phyloP scores from a whole-genome alignment of 805 yeast species.

The Brettanomyces bruxellensis region DNA sequence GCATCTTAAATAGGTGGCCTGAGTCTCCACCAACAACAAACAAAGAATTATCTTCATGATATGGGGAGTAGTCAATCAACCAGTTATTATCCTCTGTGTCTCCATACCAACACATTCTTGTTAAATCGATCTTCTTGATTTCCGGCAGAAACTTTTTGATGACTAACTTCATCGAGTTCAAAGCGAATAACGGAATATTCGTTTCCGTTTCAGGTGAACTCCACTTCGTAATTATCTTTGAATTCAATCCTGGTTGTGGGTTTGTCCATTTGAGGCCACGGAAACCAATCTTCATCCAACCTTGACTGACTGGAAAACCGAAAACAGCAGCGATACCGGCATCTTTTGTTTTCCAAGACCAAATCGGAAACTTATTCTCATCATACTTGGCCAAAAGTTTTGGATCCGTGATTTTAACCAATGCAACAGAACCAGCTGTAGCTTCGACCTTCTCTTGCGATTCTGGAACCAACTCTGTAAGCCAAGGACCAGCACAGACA shows the following conservation, averaged over 20 bases:
- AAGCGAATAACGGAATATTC: conserved; percentile 20
- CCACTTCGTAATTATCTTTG: conserved; percentile 20
- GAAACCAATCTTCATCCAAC: conserved; percentile 23
- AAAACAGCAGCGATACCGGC: conserved; percentile 24
- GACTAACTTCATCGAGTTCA: too few relatives aligned
- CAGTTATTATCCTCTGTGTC: conserved; percentile 24
- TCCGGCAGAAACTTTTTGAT: conserved; percentile 3
- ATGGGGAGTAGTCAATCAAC: too few relatives aligned
- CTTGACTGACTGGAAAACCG: conserved; percentile 23
- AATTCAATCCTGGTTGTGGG: conserved; percentile 13
- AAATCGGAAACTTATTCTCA: conserved; percentile 17
- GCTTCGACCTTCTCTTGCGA: conserved; percentile 20
- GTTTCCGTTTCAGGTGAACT: conserved; percentile 14
- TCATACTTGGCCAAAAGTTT: conserved; percentile 12
- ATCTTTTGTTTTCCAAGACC: conserved; percentile 23
- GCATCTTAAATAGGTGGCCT: too few relatives aligned
- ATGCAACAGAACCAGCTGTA: conserved; percentile 24
- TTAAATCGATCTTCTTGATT: conserved; percentile 14
- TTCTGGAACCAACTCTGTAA: conserved; percentile 20
- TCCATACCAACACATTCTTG: conserved; percentile 28
- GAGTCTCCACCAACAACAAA: too few relatives aligned
- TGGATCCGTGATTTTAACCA: conserved; percentile 15
- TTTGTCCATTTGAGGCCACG: conserved; percentile 25
- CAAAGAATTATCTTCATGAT: too few relatives aligned
- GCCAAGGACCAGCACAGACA: conserved; percentile 23